Conservation (phyloP, 129 eudicot species). For the Artemisia tridentata region DNA sequence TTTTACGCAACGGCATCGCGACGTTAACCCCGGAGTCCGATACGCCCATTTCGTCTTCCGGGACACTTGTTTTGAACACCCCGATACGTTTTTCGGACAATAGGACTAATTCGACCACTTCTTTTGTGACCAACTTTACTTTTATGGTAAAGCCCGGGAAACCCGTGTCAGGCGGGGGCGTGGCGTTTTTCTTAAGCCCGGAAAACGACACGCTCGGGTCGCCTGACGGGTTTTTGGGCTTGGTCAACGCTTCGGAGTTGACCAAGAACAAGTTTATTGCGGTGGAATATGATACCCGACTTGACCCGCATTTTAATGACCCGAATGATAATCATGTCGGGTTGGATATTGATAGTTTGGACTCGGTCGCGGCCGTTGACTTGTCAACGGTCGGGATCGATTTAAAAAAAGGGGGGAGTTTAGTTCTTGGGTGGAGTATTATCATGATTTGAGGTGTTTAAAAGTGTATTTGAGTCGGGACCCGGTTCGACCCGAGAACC, state of each 20-base stretch:
- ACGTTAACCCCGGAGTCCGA: slow-evolving; percentile 50
- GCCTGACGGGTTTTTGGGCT: slow-evolving; percentile 70
- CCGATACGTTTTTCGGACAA: slow-evolving; percentile 59
- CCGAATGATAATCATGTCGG: slow-evolving; percentile 77
- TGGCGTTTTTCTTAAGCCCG: slow-evolving; percentile 75
- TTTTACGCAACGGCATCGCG: slow-evolving; percentile 50
- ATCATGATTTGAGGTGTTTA: slow-evolving; percentile 36
- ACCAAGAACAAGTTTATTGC: slow-evolving; percentile 75
- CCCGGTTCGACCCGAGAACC: slow-evolving; percentile 48
- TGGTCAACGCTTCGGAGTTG: slow-evolving; percentile 60
- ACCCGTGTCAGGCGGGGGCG: slow-evolving; percentile 52
- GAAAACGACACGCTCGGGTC: slow-evolving; percentile 62
- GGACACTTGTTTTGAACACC: slow-evolving; percentile 54
- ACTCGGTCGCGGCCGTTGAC: slow-evolving; percentile 61
- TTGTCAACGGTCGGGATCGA: slow-evolving; percentile 35
- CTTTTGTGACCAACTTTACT: slow-evolving; percentile 64
- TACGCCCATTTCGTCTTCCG: slow-evolving; percentile 68
- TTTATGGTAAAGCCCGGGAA: slow-evolving; percentile 48
- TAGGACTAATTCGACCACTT: slow-evolving; percentile 60
- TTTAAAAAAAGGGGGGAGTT: slow-evolving; percentile 53
- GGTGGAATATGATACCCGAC: slow-evolving; percentile 63
- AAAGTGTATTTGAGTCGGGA: slow-evolving; percentile 46
- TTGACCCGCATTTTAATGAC: slow-evolving; percentile 61
- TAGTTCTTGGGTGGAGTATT: slow-evolving; percentile 73
- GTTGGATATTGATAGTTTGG: slow-evolving; percentile 66